phyloP scores from a whole-genome alignment of 192 early-diverging fungal genomes.

The Podila epigama region DNA sequence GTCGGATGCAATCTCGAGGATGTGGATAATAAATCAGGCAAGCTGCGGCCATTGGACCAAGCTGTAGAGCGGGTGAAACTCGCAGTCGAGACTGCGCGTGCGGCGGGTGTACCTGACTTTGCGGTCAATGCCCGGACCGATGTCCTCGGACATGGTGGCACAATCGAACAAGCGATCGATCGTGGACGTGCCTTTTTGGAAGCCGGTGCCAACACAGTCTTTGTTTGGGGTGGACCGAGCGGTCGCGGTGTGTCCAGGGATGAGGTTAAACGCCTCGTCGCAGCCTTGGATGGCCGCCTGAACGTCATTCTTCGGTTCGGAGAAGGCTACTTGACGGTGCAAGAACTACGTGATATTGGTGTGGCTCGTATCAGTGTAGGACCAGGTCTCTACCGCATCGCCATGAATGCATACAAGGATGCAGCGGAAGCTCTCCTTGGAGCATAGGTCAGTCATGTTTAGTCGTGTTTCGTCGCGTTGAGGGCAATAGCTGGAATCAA shows the following conservation, averaged over 20 bases:
- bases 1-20: constrained; percentile 44
- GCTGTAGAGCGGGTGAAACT: constrained; percentile 31
- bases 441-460: background rate
- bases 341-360: constrained; percentile 30
- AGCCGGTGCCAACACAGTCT: constrained; percentile 52
- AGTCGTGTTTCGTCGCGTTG: no score
- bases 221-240: constrained; percentile 48
- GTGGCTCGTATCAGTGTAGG: constrained; percentile 37
- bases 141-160: constrained; percentile 21
- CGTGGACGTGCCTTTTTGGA: constrained; percentile 50
- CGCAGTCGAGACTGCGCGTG: constrained; percentile 29
- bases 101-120: constrained; percentile 51
- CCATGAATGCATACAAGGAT: constrained; percentile 32
- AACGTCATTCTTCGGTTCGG: constrained; percentile 20
- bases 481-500: no score
- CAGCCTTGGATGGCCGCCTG: constrained; percentile 21
- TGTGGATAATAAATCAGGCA: constrained; percentile 6
- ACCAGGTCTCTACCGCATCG: constrained; percentile 18
- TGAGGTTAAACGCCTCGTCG: constrained; percentile 19
- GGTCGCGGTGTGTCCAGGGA: constrained; percentile 22
- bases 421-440: constrained; percentile 23
- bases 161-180: constrained; percentile 46
- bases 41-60: constrained; percentile 28
- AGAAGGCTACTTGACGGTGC: constrained; percentile 20
- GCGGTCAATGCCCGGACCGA: constrained; percentile 57